These are phyloP conservation scores for Catunica adiposa DNA, from an alignment of 2,329 filamentous ascomycete species.

Conservation along the genomic window DNA sequence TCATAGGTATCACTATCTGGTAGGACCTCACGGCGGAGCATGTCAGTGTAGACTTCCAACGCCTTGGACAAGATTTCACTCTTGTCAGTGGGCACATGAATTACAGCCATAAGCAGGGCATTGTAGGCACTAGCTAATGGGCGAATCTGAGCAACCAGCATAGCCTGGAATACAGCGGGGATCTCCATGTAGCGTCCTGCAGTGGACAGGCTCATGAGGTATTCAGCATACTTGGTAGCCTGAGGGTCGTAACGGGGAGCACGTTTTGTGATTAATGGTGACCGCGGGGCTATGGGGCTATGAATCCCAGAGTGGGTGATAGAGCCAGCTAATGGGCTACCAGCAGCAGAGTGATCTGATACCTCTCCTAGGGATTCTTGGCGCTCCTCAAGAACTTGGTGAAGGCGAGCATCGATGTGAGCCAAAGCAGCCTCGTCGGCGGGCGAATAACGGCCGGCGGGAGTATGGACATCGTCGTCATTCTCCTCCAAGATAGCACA, in stretches of 20 bases:
- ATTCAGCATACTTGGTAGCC: constrained; percentile 56
- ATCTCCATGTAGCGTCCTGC: constrained; percentile 69
- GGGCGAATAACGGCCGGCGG: constrained; percentile 21
- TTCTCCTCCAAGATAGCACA: constrained; percentile 13
- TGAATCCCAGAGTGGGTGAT: constrained; percentile 25
- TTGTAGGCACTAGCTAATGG: constrained; percentile 85
- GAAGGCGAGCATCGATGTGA: constrained; percentile 70
- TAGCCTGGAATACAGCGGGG: constrained; percentile 74
- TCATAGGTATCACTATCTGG: constrained; percentile 79
- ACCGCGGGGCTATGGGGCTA: constrained; percentile 28
- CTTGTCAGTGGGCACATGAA: constrained; percentile 62
- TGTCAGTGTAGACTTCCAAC: constrained; percentile 88
- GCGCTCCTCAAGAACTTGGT: constrained; percentile 53
- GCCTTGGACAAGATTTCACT: constrained; percentile 80
- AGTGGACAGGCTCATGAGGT: constrained; percentile 58
- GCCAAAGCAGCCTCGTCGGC: constrained; percentile 47
- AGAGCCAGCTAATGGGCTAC: constrained; percentile 19
- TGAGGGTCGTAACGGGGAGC: constrained; percentile 47
- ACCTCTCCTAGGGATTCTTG: constrained; percentile 29
- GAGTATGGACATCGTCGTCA: constrained; percentile 17
- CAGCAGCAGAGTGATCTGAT: constrained; percentile 22
- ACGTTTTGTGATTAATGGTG: constrained; percentile 36
- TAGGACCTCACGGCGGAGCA: constrained; percentile 69
- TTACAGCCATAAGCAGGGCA: constrained; percentile 67
- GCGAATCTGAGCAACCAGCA: constrained; percentile 66